Evolutionary conservation across 1,284 basidiomycete species (phyloP).

Genomic region (Butyriboletus appendiculatus): DNA sequence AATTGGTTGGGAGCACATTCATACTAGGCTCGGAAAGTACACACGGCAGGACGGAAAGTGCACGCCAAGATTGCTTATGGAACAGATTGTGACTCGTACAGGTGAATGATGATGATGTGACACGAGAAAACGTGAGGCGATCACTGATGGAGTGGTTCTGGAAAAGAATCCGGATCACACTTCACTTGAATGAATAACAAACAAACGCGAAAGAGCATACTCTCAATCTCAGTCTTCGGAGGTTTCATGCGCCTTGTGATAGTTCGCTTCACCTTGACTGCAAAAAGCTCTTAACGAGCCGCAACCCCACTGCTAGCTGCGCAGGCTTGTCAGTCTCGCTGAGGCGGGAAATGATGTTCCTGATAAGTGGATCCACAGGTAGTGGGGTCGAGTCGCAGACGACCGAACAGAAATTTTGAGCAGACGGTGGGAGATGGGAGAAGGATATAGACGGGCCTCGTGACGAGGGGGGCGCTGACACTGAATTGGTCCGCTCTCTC

Average conservation of each 20-base stretch:
- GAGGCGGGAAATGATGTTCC: neutral
- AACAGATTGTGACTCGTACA: conserved; percentile 15
- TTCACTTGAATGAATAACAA: neutral
- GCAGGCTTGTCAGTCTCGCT: neutral
- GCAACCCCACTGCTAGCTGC: neutral
- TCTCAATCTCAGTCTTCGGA: neutral
- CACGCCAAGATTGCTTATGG: conserved; percentile 8
- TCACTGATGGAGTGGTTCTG: conserved; percentile 5
- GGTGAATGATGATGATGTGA: conserved; percentile 5
- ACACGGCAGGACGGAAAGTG: conserved; percentile 11
- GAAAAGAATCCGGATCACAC: conserved; percentile 9
- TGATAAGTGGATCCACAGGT: conserved; percentile 13
- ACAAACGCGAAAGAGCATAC: conserved; percentile 3
- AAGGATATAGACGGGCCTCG: conserved; percentile 13
- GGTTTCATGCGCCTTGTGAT: neutral
- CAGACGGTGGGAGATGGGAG: conserved; percentile 17
- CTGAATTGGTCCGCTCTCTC: neutral
- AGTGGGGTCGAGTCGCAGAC: conserved; percentile 17
- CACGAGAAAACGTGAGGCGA: conserved; percentile 2
- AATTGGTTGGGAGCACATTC: conserved; percentile 4
- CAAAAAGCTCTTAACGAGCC: neutral
- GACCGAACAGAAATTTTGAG: conserved; percentile 4
- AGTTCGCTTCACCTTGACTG: conserved; percentile 6
- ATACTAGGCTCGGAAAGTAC: conserved; percentile 4
- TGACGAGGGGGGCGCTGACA: neutral